Conservation (phyloP, 331 rosid genomes). For the Saraca asoca region DNA sequence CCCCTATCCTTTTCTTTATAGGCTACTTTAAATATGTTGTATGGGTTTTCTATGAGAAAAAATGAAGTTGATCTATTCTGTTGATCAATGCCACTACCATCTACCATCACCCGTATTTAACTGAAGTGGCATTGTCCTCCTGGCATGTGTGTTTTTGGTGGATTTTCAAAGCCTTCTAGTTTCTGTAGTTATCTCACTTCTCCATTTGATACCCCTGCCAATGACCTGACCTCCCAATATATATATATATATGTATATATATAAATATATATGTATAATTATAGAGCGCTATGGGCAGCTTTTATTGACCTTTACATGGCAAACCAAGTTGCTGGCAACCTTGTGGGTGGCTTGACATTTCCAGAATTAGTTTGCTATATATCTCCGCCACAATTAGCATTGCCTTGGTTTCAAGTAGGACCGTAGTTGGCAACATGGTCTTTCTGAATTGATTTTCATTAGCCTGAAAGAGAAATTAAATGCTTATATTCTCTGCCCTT, state of each 20-base stretch:
- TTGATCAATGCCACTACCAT: neutral
- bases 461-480: neutral
- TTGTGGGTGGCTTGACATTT: constrained; percentile 12
- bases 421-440: neutral
- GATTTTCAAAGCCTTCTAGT: neutral
- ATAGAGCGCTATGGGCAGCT: neutral
- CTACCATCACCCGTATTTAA: neutral
- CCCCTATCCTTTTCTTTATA: neutral
- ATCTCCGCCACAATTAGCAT: neutral
- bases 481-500: neutral
- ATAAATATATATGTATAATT: too few species aligned
- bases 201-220: neutral
- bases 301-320: neutral
- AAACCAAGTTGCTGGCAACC: neutral
- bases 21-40: neutral
- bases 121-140: neutral
- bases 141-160: neutral
- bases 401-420: neutral
- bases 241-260: too few species aligned
- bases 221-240: neutral
- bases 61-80: too few species aligned
- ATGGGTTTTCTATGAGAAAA: neutral
- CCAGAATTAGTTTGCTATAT: neutral
- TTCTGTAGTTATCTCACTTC: neutral
- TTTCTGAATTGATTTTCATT: neutral